These are phyloP conservation scores for Phytophthora sansomeana DNA, from an alignment of 352 stramenopile genomes.

Conservation along the genomic window DNA sequence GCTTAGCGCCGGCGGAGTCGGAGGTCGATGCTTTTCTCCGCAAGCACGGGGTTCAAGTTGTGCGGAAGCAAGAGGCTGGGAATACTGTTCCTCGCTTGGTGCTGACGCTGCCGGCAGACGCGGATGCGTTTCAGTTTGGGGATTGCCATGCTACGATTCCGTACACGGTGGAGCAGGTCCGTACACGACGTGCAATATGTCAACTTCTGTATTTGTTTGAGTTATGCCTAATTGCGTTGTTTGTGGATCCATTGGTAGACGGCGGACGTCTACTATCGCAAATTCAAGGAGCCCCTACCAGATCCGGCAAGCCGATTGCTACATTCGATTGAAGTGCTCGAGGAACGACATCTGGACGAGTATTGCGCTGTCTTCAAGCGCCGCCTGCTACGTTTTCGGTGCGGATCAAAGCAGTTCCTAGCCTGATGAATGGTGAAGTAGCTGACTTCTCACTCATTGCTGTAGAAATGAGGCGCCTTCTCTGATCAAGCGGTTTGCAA, in stretches of 20 bases:
- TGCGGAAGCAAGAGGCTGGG: slow-evolving; percentile 32
- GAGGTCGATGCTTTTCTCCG: slow-evolving; percentile 49
- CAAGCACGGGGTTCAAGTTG: slow-evolving; percentile 50
- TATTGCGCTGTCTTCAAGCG: slow-evolving; percentile 69
- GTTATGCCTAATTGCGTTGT: not conserved
- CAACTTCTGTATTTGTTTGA: not conserved
- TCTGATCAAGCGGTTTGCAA: slow-evolving; percentile 83
- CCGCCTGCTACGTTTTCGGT: slow-evolving; percentile 68
- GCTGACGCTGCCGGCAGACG: slow-evolving; percentile 48
- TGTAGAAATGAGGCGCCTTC: slow-evolving; percentile 75
- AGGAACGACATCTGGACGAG: slow-evolving; percentile 62
- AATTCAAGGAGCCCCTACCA: slow-evolving; percentile 82
- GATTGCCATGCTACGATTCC: slow-evolving; percentile 53
- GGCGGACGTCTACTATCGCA: slow-evolving; percentile 77
- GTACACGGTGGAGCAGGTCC: slow-evolving; percentile 73
- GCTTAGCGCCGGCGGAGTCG: slow-evolving; percentile 16
- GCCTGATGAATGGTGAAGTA: not conserved
- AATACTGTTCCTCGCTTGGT: slow-evolving; percentile 42
- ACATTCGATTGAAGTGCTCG: slow-evolving; percentile 47
- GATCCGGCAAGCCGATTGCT: slow-evolving; percentile 65
- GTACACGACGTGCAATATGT: not conserved
- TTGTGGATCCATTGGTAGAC: slow-evolving; percentile 38
- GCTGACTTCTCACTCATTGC: not conserved
- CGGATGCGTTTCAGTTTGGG: slow-evolving; percentile 57
- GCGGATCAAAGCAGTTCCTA: not conserved